Percentiles rank a stretch among this genome's conserved stretches.
Evolutionary conservation across 2,329 filamentous ascomycete species (phyloP).

Genomic region (Curvularia sp.): DNA sequence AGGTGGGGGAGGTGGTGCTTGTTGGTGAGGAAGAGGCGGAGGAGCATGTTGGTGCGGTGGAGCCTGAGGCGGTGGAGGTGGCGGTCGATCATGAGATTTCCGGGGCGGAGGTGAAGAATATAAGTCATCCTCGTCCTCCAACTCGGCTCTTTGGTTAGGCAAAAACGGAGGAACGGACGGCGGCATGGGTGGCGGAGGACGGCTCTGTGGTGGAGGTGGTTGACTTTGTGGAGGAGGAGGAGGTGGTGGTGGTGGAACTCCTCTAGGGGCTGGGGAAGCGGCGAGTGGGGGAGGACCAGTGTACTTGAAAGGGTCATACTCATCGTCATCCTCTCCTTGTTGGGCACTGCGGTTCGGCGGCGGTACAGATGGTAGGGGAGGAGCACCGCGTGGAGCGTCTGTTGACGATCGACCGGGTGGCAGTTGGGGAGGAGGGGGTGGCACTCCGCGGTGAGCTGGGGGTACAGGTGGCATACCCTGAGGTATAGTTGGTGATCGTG

Average conservation of each 20-base stretch:
- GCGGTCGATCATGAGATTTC: slow-evolving; percentile 47
- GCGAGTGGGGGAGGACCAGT: slow-evolving; percentile 27
- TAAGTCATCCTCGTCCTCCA: slow-evolving; percentile 49
- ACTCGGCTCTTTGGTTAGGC: slow-evolving; percentile 36
- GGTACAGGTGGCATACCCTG: slow-evolving; percentile 47
- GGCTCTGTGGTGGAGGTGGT: slow-evolving; percentile 44
- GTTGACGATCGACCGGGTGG: slow-evolving; percentile 64
- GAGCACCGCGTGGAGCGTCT: slow-evolving; percentile 74
- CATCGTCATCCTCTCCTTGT: slow-evolving; percentile 59
- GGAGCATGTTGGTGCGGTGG: slow-evolving; percentile 46
- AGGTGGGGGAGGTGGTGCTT: slow-evolving; percentile 48
- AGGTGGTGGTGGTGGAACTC: slow-evolving; percentile 49
- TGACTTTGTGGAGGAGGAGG: slow-evolving; percentile 46
- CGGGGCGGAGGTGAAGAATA: slow-evolving; percentile 47
- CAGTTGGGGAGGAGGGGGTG: slow-evolving; percentile 67
- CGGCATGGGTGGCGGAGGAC: slow-evolving; percentile 43
- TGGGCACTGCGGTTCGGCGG: slow-evolving; percentile 63
- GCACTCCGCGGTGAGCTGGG: slow-evolving; percentile 51
- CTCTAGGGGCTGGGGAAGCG: slow-evolving; percentile 46
- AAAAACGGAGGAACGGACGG: slow-evolving; percentile 44
- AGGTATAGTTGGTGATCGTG: slow-evolving; percentile 51
- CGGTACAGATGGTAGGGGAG: slow-evolving; percentile 70
- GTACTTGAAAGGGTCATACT: slow-evolving; percentile 73
- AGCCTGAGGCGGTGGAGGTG: slow-evolving; percentile 48
- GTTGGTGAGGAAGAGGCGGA: slow-evolving; percentile 51